phyloP scores from a whole-genome alignment of 306 rosid species.

The Lupinus albus region DNA sequence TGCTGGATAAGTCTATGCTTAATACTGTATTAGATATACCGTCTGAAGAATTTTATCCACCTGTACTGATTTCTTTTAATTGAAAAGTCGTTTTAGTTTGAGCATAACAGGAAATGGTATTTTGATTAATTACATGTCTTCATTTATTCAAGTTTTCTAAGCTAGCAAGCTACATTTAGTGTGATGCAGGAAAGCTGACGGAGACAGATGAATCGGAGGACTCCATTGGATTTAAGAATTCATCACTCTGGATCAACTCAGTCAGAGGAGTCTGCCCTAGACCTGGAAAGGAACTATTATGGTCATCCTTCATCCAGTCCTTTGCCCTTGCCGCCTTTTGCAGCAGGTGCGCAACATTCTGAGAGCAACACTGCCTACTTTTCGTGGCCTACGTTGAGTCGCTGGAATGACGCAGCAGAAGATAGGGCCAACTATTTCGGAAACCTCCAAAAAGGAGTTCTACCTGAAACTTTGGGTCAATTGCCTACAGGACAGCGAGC shows the following conservation, averaged over 20 bases:
- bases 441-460: conserved; percentile 92
- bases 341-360: conserved; percentile 80
- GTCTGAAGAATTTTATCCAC: conserved; percentile 15
- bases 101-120: conserved; percentile 32
- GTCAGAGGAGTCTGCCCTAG: conserved; percentile 83
- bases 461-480: conserved; percentile 86
- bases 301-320: conserved; percentile 71
- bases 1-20: conserved; percentile 20
- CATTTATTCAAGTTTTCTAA: conserved; percentile 27
- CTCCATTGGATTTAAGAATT: conserved; percentile 60
- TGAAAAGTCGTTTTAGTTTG: conserved; percentile 37
- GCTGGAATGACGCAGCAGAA: conserved; percentile 84
- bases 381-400: conserved; percentile 96
- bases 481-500: conserved; percentile 95
- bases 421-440: conserved; percentile 91
- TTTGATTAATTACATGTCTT: conserved; percentile 18
- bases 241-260: conserved; percentile 81
- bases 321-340: conserved; percentile 74
- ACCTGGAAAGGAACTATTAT: conserved; percentile 75
- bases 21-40: conserved; percentile 11
- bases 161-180: conserved; percentile 34
- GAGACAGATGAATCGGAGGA: conserved; percentile 74
- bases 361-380: conserved; percentile 94
- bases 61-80: conserved; percentile 23
- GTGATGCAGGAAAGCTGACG: conserved; percentile 65